phyloP scores from a whole-genome alignment of 352 stramenopile genomes.

The Globisporangium mamillatum region DNA sequence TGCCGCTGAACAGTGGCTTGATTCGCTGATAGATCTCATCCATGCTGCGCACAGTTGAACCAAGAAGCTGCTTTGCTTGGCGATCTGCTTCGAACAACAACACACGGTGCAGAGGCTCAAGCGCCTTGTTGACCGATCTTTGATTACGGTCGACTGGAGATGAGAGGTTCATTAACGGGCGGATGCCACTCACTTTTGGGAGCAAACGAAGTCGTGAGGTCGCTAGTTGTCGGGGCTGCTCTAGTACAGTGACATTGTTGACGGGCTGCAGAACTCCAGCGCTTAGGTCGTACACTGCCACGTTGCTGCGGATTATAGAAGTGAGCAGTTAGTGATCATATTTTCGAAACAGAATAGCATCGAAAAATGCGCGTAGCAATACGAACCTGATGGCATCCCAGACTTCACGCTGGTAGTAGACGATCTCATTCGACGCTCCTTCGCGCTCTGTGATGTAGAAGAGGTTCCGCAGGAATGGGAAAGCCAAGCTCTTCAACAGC shows the following conservation, averaged over 20 bases:
- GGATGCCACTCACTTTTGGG: slow-evolving; percentile 62
- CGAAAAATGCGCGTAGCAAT: background rate
- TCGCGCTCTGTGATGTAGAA: slow-evolving; percentile 81
- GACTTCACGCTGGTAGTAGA: slow-evolving; percentile 63
- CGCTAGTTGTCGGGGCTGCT: slow-evolving; percentile 27
- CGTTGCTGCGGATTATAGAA: slow-evolving; percentile 22
- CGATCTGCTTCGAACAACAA: slow-evolving; percentile 62
- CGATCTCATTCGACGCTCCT: slow-evolving; percentile 61
- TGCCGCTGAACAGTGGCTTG: slow-evolving; percentile 37
- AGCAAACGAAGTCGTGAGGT: slow-evolving; percentile 59
- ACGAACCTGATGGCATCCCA: slow-evolving; percentile 66
- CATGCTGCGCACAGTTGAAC: slow-evolving; percentile 57
- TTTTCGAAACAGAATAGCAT: background rate
- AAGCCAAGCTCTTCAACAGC: slow-evolving; percentile 43
- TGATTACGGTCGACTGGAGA: slow-evolving; percentile 22
- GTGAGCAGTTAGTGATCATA: background rate
- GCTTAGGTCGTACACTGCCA: slow-evolving; percentile 51
- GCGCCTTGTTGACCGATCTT: slow-evolving; percentile 53
- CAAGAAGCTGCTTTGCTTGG: slow-evolving; percentile 46
- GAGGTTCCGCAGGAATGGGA: slow-evolving; percentile 52
- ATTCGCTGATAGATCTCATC: slow-evolving; percentile 64
- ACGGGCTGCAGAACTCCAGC: slow-evolving; percentile 34
- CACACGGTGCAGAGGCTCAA: slow-evolving; percentile 59
- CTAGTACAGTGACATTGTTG: background rate
- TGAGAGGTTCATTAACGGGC: slow-evolving; percentile 80